Evolutionary conservation across 2,329 filamentous ascomycete species (phyloP).

Genomic region (Neurospora sp.): DNA sequence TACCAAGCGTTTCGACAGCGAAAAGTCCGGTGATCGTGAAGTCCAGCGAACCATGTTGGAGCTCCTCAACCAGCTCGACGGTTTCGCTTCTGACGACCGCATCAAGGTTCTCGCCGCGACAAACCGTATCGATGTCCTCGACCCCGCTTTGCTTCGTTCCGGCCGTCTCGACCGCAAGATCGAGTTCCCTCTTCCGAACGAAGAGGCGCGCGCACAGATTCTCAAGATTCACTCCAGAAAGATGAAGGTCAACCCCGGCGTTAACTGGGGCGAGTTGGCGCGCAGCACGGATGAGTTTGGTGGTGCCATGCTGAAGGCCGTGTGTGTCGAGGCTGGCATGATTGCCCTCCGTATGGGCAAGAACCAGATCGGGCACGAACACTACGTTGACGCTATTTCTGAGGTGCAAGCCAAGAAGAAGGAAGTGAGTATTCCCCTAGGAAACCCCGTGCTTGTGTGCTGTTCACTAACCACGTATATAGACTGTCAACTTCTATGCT

Average conservation of each 20-base stretch:
- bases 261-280: slow-evolving; percentile 95
- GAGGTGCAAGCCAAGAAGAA: slow-evolving; percentile 97
- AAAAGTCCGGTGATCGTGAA: slow-evolving; percentile 95
- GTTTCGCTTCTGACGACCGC: slow-evolving; percentile 91
- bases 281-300: slow-evolving; percentile 98
- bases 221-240: slow-evolving; percentile 95
- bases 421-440: slow-evolving; percentile 45
- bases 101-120: slow-evolving; percentile 95
- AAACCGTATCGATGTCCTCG: slow-evolving; percentile 88
- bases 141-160: slow-evolving; percentile 82
- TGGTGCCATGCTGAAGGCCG: slow-evolving; percentile 93
- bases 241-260: slow-evolving; percentile 87
- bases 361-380: slow-evolving; percentile 94
- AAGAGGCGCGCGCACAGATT: slow-evolving; percentile 94
- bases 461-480: slow-evolving; percentile 2
- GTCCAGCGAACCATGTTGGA: slow-evolving; percentile 99
- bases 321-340: slow-evolving; percentile 98
- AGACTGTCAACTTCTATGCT: slow-evolving; percentile 30
- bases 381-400: slow-evolving; percentile 96
- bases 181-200: slow-evolving; percentile 95
- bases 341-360: slow-evolving; percentile 90
- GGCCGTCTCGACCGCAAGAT: slow-evolving; percentile 94
- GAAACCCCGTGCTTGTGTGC: not conserved
- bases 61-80: slow-evolving; percentile 94
- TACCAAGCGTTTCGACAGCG: slow-evolving; percentile 96